Evolutionary conservation across 768 basidiomycete genomes (phyloP).

Genomic region (Suillus bovinus): DNA sequence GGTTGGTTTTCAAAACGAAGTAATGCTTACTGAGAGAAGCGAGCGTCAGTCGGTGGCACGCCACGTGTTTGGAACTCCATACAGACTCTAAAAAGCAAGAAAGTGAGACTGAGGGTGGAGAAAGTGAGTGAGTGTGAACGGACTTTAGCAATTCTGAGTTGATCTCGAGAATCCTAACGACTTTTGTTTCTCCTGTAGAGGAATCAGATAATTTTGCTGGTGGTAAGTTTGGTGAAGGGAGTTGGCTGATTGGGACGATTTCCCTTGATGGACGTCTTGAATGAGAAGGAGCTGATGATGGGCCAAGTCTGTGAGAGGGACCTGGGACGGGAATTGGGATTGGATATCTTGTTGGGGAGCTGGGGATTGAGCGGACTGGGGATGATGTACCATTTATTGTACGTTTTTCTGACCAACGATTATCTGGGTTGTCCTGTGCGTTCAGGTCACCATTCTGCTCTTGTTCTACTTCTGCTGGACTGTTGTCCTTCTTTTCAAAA

Average conservation of each 20-base stretch:
- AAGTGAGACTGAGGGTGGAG: slow-evolving; percentile 7
- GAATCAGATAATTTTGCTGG: slow-evolving; percentile 14
- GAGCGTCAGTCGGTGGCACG: slow-evolving; percentile 45
- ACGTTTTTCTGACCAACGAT: slow-evolving; percentile 18
- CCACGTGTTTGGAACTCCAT: slow-evolving; percentile 60
- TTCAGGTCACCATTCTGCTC: slow-evolving; percentile 18
- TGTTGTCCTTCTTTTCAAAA: slow-evolving; percentile 18
- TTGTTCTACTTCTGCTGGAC: slow-evolving; percentile 33
- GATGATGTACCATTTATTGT: slow-evolving; percentile 23
- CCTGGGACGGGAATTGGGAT: slow-evolving; percentile 20
- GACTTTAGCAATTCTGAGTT: slow-evolving; percentile 73
- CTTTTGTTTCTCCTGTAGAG: slow-evolving; percentile 45
- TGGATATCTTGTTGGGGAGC: background rate
- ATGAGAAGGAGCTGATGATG: slow-evolving; percentile 25
- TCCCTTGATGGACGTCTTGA: slow-evolving; percentile 28
- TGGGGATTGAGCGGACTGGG: slow-evolving; percentile 16
- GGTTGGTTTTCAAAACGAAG: background rate
- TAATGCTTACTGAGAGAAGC: slow-evolving; percentile 57
- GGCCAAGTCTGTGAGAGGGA: slow-evolving; percentile 19
- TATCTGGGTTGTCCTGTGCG: slow-evolving; percentile 15
- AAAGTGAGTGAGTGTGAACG: slow-evolving; percentile 20
- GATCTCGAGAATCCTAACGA: slow-evolving; percentile 60
- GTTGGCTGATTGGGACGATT: slow-evolving; percentile 29
- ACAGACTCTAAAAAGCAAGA: slow-evolving; percentile 46
- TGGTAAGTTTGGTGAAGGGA: slow-evolving; percentile 27